Conservation (phyloP, 2,329 filamentous ascomycete genomes). For the Botrytis tulipae region DNA sequence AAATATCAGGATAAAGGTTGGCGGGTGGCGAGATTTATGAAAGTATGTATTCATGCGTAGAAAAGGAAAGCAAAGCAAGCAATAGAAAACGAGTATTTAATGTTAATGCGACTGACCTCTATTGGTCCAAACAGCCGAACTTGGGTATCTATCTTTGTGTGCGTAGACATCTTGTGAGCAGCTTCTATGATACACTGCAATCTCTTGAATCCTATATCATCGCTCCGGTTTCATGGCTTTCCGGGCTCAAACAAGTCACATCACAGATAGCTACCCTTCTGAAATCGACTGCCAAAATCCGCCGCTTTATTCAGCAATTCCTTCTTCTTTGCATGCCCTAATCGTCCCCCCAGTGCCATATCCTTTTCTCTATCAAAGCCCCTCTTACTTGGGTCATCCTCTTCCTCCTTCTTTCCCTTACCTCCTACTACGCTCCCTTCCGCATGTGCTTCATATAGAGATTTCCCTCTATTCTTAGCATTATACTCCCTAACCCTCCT, state of each 20-base stretch:
- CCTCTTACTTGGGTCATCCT: conserved; percentile 87
- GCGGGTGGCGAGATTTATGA: background rate
- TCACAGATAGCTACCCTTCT: conserved; percentile 52
- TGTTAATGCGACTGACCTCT: background rate
- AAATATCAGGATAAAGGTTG: background rate
- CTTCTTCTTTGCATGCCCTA: conserved; percentile 70
- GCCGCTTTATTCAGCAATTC: conserved; percentile 77
- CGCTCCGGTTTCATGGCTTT: background rate
- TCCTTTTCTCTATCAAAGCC: conserved; percentile 93
- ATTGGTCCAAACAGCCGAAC: background rate
- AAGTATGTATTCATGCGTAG: background rate
- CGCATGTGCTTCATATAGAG: conserved; percentile 51
- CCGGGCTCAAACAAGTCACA: background rate
- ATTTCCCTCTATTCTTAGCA: conserved; percentile 53
- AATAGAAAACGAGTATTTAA: background rate
- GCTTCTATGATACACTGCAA: background rate
- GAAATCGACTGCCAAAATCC: conserved; percentile 61
- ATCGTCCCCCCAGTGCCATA: conserved; percentile 72
- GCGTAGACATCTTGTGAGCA: background rate
- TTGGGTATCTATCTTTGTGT: background rate
- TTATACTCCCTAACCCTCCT: conserved; percentile 58
- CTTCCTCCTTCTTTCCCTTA: conserved; percentile 46
- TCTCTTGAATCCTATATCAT: background rate
- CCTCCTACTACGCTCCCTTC: conserved; percentile 43
- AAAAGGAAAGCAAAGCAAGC: background rate